Evolutionary conservation across 352 stramenopile species (phyloP).

Genomic region (Phytophthora crassamura): DNA sequence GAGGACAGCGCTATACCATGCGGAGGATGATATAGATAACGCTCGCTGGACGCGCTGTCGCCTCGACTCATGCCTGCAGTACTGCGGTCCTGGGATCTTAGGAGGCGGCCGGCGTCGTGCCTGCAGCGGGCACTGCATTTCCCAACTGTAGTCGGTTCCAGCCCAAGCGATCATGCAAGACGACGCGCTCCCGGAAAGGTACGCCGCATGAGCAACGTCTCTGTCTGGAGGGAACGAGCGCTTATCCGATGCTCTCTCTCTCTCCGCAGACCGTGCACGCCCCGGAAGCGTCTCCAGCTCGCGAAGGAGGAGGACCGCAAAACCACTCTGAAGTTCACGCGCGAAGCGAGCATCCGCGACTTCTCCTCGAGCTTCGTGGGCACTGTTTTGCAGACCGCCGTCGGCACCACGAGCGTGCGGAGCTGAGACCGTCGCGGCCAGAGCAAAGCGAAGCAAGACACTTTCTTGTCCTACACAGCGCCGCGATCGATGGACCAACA

Average conservation of each 20-base stretch:
- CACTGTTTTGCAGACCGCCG: conserved; percentile 45
- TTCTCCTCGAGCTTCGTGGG: conserved; percentile 61
- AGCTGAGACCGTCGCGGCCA: conserved; percentile 7
- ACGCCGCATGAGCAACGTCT: background rate
- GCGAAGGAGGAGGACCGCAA: conserved; percentile 64
- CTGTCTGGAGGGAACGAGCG: background rate
- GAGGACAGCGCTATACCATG: conserved; percentile 1
- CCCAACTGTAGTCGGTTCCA: conserved; percentile 20
- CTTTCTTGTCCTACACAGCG: background rate
- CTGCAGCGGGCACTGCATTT: conserved; percentile 7
- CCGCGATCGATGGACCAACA: conserved; percentile 23
- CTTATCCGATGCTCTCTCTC: background rate
- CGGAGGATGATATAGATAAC: conserved; percentile 23
- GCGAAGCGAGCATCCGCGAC: conserved; percentile 42
- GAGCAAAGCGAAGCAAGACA: background rate
- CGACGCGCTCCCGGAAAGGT: conserved; percentile 27
- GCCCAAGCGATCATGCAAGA: conserved; percentile 22
- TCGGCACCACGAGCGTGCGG: conserved; percentile 7
- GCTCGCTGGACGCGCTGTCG: conserved; percentile 1
- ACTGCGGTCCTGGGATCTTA: background rate
- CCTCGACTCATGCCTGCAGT: background rate
- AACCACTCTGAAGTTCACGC: conserved; percentile 32
- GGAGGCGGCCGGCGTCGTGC: too few species aligned
- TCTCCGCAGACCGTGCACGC: conserved; percentile 58
- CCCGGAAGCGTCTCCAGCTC: conserved; percentile 65